Conservation (phyloP, 2,329 filamentous ascomycete genomes). For the Pseudogymnoascus sp. region DNA sequence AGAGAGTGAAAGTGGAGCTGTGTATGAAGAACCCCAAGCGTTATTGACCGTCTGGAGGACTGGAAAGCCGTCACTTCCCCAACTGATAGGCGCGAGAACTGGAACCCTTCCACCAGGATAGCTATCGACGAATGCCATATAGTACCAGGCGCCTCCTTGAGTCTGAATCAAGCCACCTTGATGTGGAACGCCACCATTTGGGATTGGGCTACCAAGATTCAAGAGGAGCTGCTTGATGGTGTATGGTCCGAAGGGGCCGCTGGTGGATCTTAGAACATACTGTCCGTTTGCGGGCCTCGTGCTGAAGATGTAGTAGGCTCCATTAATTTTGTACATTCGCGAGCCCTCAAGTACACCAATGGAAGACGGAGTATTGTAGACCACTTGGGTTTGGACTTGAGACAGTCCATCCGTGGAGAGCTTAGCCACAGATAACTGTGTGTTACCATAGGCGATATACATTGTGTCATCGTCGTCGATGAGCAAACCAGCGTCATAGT, state of each 20-base stretch:
- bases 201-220: conserved; percentile 36
- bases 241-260: conserved; percentile 47
- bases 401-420: conserved; percentile 41
- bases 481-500: conserved; percentile 51
- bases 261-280: conserved; percentile 43
- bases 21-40: conserved; percentile 42
- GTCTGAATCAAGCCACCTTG: conserved; percentile 51
- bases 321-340: conserved; percentile 51
- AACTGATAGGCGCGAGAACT: conserved; percentile 47
- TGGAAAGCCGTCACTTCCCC: conserved; percentile 46
- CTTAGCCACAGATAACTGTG: conserved; percentile 42
- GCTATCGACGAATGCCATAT: conserved; percentile 47
- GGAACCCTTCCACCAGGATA: conserved; percentile 52
- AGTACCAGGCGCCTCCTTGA: conserved; percentile 48
- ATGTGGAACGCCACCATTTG: conserved; percentile 40
- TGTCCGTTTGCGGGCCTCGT: conserved; percentile 37
- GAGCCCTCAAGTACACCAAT: conserved; percentile 40
- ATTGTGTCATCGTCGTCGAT: conserved; percentile 51
- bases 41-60: conserved; percentile 35
- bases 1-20: conserved; percentile 29
- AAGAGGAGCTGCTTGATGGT: conserved; percentile 38
- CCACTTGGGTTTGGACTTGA: conserved; percentile 37
- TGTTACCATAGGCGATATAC: conserved; percentile 49
- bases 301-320: conserved; percentile 47
- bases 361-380: conserved; percentile 36